phyloP scores from a whole-genome alignment of 352 stramenopile genomes.

The Globisporangium parvum region DNA sequence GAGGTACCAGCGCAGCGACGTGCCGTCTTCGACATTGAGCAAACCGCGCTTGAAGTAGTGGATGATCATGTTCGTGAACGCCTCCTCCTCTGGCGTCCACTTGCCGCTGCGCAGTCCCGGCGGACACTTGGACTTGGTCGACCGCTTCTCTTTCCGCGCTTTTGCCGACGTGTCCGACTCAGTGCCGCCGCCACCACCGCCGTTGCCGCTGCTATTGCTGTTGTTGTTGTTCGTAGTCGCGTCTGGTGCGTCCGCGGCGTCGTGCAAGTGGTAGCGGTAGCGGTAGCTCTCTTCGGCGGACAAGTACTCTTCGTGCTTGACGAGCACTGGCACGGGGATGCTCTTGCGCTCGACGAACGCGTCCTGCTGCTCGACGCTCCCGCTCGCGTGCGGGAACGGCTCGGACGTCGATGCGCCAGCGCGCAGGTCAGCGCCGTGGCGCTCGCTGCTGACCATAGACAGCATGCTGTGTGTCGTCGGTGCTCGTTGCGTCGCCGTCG shows the following conservation, averaged over 20 bases:
- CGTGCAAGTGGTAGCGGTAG: constrained; percentile 9
- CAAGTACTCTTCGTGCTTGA: constrained; percentile 16
- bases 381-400: constrained; percentile 1
- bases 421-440: constrained; percentile 7
- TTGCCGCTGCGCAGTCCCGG: constrained; percentile 78
- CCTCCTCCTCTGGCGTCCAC: constrained; percentile 79
- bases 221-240: neutral
- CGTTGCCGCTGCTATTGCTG: constrained; percentile 8
- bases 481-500: constrained; percentile 8
- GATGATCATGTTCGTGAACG: constrained; percentile 82
- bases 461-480: constrained; percentile 31
- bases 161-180: constrained; percentile 11
- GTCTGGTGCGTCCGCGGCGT: constrained; percentile 15
- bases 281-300: constrained; percentile 15
- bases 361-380: constrained; percentile 13
- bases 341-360: constrained; percentile 9
- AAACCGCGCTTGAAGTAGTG: constrained; percentile 81
- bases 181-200: constrained; percentile 1
- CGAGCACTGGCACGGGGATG: constrained; percentile 9
- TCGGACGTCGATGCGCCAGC: neutral
- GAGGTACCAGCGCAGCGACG: constrained; percentile 80
- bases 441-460: constrained; percentile 48
- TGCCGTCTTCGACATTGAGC: constrained; percentile 77
- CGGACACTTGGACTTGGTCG: constrained; percentile 83
- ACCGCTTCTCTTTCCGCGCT: constrained; percentile 43